Evolutionary conservation across 2,329 filamentous ascomycete species (phyloP), one percentile per base, ranked within the genome.

Genomic region (Helminthosporium solani): DNA sequence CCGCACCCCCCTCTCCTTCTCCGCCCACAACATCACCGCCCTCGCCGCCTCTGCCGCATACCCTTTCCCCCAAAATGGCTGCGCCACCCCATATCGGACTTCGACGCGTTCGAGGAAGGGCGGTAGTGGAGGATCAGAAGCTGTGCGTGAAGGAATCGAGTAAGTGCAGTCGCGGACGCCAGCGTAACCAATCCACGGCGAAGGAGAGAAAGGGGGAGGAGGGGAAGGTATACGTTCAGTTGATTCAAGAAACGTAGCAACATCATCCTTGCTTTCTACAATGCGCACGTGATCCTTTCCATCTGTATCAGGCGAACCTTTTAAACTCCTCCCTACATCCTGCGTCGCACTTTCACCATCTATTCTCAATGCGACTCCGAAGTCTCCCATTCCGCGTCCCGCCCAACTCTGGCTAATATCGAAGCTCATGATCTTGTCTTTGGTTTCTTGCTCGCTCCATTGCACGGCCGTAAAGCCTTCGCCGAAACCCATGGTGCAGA

Each of bases 161-260:
- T 56, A 1, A 47, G 54, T 25, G 53, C 53, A 31, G 8, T 56
- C 55, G 1, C 53, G 49, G 1, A 58, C 53, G 15, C 53, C 53
- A n/a, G 53, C 53, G 15, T 58, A 58, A n/a, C 53, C 55, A 21
- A 50, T 33, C 55, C 55, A 58, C 23, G 50, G 21, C 41, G 20
- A 40, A 19, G 1, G 19, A 11, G 16, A 25, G 9, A 30, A 18
- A n/a, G 34, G n/a, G n/a, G n/a, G n/a, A n/a, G n/a, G n/a, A n/a
- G n/a, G n/a, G n/a, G n/a, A n/a, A n/a, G n/a, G n/a, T n/a, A n/a
- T n/a, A n/a, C n/a, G n/a, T n/a, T n/a, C n/a, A n/a, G n/a, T n/a
- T n/a, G n/a, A n/a, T n/a, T n/a, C n/a, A n/a, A n/a, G n/a, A n/a
- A n/a, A n/a, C n/a, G n/a, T n/a, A n/a, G n/a, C n/a, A n/a, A n/a